phyloP scores from a whole-genome alignment of 2,329 filamentous ascomycete species.

The Ophiostoma sp. region DNA sequence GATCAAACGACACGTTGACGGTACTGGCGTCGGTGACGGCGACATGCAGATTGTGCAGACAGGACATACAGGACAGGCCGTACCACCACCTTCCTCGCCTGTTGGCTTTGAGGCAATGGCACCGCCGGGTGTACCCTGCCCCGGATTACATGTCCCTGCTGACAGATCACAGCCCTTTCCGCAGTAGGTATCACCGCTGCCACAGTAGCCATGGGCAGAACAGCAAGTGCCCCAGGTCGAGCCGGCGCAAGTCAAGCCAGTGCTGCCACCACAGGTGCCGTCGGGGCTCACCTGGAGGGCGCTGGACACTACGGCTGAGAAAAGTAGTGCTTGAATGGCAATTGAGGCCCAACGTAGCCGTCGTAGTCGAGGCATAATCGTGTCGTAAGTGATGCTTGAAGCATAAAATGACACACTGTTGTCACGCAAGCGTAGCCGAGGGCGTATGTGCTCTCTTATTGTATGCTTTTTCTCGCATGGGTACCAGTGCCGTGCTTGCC shows the following conservation, averaged over 20 bases:
- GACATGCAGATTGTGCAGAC: conserved; percentile 1
- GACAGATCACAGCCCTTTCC: not conserved
- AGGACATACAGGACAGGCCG: not conserved
- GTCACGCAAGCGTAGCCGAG: not conserved
- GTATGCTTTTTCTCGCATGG: not conserved
- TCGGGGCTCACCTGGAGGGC: not conserved
- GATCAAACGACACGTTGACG: not conserved
- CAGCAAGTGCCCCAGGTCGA: not conserved
- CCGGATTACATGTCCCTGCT: not conserved
- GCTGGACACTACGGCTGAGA: not conserved
- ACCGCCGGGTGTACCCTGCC: not conserved
- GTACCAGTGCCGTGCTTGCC: not conserved
- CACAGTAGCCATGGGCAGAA: not conserved
- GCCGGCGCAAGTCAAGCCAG: not conserved
- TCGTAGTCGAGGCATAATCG: not conserved
- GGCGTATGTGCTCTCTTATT: not conserved
- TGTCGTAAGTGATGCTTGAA: not conserved
- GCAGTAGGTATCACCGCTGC: not conserved
- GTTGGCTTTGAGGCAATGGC: not conserved
- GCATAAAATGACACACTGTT: not conserved
- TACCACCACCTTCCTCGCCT: not conserved
- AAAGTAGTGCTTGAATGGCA: not conserved
- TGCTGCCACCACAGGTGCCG: not conserved
- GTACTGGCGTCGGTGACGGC: not conserved
- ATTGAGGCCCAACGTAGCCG: not conserved